A percentile compares a stretch with the other conserved stretches of the same genome.
Evolutionary conservation across 768 basidiomycete species (phyloP).

Genomic region (Steccherinum ochraceum): DNA sequence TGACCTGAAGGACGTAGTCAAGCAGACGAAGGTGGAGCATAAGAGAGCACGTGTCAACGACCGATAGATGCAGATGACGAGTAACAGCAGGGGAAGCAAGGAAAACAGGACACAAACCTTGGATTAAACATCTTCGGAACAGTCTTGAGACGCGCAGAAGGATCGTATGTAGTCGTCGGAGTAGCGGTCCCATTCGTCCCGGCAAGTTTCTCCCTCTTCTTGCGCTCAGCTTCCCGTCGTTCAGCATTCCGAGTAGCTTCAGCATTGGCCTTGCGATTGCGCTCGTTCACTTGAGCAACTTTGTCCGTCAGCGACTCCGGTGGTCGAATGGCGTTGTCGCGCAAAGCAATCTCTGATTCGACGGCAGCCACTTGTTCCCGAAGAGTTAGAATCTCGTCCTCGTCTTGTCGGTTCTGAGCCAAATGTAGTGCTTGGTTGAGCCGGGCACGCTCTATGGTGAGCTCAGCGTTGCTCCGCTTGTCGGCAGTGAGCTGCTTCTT

Average conservation of each 20-base stretch:
- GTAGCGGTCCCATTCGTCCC: constrained; percentile 30
- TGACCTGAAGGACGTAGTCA: constrained; percentile 2
- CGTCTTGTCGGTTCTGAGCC: constrained; percentile 70
- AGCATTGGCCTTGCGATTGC: constrained; percentile 79
- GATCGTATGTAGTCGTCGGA: constrained; percentile 35
- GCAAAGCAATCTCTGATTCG: constrained; percentile 15
- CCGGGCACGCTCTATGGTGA: constrained; percentile 56
- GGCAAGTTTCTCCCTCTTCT: constrained; percentile 57
- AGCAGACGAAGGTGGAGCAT: constrained; percentile 12
- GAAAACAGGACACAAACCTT: constrained; percentile 41
- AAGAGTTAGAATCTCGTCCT: constrained; percentile 50
- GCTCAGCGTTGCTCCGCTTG: constrained; percentile 25
- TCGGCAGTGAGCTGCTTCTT: constrained; percentile 37
- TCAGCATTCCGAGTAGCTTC: constrained; percentile 80
- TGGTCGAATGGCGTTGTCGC: not conserved
- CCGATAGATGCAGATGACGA: constrained; percentile 7
- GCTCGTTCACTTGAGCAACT: constrained; percentile 80
- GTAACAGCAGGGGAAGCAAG: not conserved
- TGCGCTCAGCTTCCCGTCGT: constrained; percentile 59
- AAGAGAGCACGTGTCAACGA: constrained; percentile 17
- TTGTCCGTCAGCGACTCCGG: constrained; percentile 10
- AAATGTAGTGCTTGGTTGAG: constrained; percentile 68
- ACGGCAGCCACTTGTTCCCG: constrained; percentile 60
- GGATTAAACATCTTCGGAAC: constrained; percentile 55
- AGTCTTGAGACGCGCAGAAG: constrained; percentile 64